These are phyloP conservation scores for Musa balbisiana DNA, from an alignment of 202 grass and related monocot species.

Conservation along the genomic window DNA sequence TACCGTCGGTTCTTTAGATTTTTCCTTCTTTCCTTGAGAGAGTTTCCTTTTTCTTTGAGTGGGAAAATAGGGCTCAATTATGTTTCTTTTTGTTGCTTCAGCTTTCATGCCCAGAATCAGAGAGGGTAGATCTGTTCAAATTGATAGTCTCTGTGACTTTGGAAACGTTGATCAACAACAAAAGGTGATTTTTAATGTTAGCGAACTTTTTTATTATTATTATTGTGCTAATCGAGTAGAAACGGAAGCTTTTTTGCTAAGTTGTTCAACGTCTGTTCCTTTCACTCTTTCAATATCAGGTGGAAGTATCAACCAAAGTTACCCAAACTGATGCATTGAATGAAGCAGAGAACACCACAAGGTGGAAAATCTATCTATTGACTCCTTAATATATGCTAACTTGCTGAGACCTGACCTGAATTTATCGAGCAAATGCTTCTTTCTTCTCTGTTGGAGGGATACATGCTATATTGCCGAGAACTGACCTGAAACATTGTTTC, in stretches of 20 bases:
- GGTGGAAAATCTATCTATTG: background rate
- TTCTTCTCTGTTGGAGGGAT: background rate
- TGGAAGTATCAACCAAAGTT: background rate
- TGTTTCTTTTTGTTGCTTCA: constrained; percentile 23
- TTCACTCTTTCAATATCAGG: background rate
- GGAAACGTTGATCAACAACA: constrained; percentile 29
- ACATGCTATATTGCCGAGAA: too few relatives aligned
- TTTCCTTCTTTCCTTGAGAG: background rate
- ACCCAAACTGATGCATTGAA: background rate
- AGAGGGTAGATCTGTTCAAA: constrained; percentile 48
- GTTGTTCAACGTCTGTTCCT: background rate
- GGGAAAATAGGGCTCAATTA: background rate
- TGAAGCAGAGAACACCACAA: background rate
- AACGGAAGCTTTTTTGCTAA: background rate
- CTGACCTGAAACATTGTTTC: background rate
- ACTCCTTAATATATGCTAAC: too few relatives aligned
- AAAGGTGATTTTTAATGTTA: constrained; percentile 31
- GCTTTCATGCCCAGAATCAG: constrained; percentile 66
- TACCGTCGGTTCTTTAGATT: too few relatives aligned
- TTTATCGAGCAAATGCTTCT: background rate
- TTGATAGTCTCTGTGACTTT: constrained; percentile 53
- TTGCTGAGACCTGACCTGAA: too few relatives aligned
- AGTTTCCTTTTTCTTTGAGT: background rate
- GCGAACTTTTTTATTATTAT: background rate
- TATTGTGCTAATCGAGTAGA: background rate